Conservation (phyloP, 495 filamentous ascomycete genomes). For the Xylaria intraflava region DNA sequence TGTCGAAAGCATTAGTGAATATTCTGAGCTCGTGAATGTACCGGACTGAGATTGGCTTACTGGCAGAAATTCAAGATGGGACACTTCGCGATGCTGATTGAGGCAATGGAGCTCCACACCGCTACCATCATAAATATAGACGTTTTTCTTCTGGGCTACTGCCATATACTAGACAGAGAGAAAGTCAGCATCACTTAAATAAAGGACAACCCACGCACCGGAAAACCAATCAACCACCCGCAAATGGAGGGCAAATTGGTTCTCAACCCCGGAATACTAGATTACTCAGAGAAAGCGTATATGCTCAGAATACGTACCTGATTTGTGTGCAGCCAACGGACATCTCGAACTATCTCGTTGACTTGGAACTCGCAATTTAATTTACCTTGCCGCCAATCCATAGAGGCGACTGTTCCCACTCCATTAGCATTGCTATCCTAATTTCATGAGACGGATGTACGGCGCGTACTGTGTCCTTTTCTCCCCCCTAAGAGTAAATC, state of each 20-base stretch:
- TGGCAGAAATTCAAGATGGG: slow-evolving; percentile 88
- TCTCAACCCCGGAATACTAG: background rate
- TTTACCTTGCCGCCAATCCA: slow-evolving; percentile 93
- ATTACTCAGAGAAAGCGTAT: background rate
- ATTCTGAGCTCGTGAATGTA: background rate
- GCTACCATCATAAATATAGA: slow-evolving; percentile 80
- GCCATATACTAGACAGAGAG: slow-evolving; percentile 57
- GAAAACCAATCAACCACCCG: background rate
- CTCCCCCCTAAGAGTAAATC: slow-evolving; percentile 77
- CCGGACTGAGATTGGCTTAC: background rate
- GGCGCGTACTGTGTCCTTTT: slow-evolving; percentile 63
- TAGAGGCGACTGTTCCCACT: slow-evolving; percentile 59
- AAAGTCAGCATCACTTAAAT: background rate
- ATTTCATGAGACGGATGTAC: background rate
- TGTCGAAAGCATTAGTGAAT: background rate
- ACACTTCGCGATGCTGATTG: slow-evolving; percentile 83
- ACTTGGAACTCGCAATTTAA: slow-evolving; percentile 86
- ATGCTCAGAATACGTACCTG: slow-evolving; percentile 35
- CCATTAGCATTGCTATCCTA: background rate
- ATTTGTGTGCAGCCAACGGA: slow-evolving; percentile 90
- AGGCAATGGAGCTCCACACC: slow-evolving; percentile 91
- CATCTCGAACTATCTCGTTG: slow-evolving; percentile 81
- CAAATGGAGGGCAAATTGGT: background rate
- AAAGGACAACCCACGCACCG: background rate
- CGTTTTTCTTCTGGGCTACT: slow-evolving; percentile 95